Evolutionary conservation across 2,329 filamentous ascomycete genomes (phyloP).

Genomic region (Clarireedia monteithiana): DNA sequence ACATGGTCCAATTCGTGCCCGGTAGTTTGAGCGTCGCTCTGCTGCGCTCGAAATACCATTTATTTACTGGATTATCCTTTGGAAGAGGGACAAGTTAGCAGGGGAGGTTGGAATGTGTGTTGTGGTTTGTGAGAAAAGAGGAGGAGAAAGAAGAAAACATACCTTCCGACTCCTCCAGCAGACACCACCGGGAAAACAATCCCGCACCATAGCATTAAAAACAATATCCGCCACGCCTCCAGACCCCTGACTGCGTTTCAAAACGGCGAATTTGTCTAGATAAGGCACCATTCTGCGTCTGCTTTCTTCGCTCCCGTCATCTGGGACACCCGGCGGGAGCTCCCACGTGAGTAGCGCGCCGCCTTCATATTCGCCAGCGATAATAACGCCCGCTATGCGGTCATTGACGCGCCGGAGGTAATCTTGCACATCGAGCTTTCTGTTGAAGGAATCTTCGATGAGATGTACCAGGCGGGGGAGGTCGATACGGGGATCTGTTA

Average conservation of each 20-base stretch:
- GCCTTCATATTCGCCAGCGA: slow-evolving; percentile 94
- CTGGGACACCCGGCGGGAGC: slow-evolving; percentile 51
- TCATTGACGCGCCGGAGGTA: slow-evolving; percentile 76
- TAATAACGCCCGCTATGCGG: slow-evolving; percentile 82
- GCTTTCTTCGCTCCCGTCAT: slow-evolving; percentile 44
- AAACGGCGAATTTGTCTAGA: slow-evolving; percentile 93
- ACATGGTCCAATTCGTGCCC: slow-evolving; percentile 92
- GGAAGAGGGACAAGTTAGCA: not conserved
- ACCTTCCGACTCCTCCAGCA: slow-evolving; percentile 69
- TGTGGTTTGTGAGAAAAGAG: not conserved
- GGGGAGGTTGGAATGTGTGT: too few relatives aligned
- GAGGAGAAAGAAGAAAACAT: not conserved
- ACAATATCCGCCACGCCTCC: slow-evolving; percentile 92
- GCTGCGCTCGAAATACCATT: slow-evolving; percentile 97
- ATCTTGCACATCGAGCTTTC: slow-evolving; percentile 73
- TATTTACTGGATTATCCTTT: slow-evolving; percentile 90
- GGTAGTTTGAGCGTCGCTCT: slow-evolving; percentile 74
- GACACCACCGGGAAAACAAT: slow-evolving; percentile 80
- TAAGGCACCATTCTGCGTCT: slow-evolving; percentile 72
- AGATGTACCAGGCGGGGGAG: slow-evolving; percentile 74
- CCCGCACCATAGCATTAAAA: slow-evolving; percentile 89
- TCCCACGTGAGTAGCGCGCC: slow-evolving; percentile 96
- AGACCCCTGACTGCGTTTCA: slow-evolving; percentile 79
- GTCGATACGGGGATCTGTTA: slow-evolving; percentile 78
- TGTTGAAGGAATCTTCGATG: slow-evolving; percentile 88